Conservation (phyloP, 257 asterid genomes). For the Verbascum thapsus region DNA sequence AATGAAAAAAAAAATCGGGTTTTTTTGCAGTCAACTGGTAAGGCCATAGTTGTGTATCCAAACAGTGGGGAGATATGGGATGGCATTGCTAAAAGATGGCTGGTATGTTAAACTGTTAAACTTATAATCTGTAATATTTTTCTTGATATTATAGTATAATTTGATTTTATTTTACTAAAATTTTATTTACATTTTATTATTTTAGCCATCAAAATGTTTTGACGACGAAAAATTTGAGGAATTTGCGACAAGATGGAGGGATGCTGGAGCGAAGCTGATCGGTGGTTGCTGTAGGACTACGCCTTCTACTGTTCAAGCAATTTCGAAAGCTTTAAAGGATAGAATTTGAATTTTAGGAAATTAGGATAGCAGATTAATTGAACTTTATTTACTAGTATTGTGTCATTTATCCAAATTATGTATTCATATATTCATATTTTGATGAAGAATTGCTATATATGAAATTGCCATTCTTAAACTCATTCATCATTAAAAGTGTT, state of each 20-base stretch:
- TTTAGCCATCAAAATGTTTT: slow-evolving; percentile 70
- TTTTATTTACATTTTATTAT: neutral
- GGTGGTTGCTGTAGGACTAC: slow-evolving; percentile 90
- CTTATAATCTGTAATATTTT: neutral
- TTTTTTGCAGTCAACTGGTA: slow-evolving; percentile 54
- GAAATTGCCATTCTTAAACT: too few species aligned
- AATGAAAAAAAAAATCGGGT: too few species aligned
- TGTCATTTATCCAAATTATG: too few species aligned
- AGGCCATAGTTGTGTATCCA: slow-evolving; percentile 74
- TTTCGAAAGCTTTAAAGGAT: slow-evolving; percentile 61
- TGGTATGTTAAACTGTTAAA: slow-evolving; percentile 55
- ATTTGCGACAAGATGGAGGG: slow-evolving; percentile 65
- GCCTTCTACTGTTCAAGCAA: slow-evolving; percentile 55
- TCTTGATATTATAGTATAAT: neutral
- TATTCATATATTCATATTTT: too few species aligned
- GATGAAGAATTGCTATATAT: too few species aligned
- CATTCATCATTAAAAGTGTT: too few species aligned
- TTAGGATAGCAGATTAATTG: neutral
- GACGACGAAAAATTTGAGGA: slow-evolving; percentile 64
- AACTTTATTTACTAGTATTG: neutral
- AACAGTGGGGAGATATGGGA: slow-evolving; percentile 86
- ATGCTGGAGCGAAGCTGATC: slow-evolving; percentile 71
- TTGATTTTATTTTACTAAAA: too few species aligned
- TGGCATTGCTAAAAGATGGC: slow-evolving; percentile 78
- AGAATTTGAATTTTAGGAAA: slow-evolving; percentile 15